Base-by-base conservation (phyloP, 169 alveolate genomes). In the Plasmodium sp. region DNA sequence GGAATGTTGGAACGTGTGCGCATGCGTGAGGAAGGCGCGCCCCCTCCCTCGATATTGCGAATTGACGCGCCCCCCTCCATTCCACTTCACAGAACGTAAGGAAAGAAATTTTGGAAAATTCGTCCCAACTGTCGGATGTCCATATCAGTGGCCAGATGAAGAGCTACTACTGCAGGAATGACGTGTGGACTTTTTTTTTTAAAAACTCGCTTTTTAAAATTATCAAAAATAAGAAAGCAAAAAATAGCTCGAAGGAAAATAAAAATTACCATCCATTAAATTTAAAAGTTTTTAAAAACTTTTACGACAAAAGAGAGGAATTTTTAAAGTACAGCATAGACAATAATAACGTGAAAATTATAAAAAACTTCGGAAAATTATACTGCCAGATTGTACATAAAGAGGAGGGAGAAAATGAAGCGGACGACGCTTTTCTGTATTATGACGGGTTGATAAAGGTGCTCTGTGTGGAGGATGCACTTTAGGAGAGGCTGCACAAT, bases 181-280 rank as follows among this genome's bases (percentile, higher is more conserved):
- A 88, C 72, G 51, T 88, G 43, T 88, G 94, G 94, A 88, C 94
- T 1, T 88, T 88, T 88, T 88, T 79, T 79, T 88, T 88, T 51
- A 79, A 79, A 27, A 88, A 88, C n/a, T 33, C 84, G 43, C 88
- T 88, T 36, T 88, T 80, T 80, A 88, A 88, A 77, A 88, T 88
- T 88, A 88, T 39, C 43, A 88, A 88, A 51, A 88, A 88, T 88
- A 88, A 79, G 81, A 88, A 88, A 43, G 18, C 51, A 43, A 88
- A 58, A 79, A 80, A 43, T 22, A 14, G 77, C 14, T 56, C 90
- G 54, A 88, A 88, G 58, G 94, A 88, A 58, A 62, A 88, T 79
- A 88, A 88, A 80, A 88, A 79, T 80, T 79, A 88, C 43, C 88
- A 79, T 58, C 90, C 90, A 58, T 80, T 88, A 80, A 88, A 88